Conservation (phyloP, 2,329 filamentous ascomycete species). For the Karstenula rhodostoma region DNA sequence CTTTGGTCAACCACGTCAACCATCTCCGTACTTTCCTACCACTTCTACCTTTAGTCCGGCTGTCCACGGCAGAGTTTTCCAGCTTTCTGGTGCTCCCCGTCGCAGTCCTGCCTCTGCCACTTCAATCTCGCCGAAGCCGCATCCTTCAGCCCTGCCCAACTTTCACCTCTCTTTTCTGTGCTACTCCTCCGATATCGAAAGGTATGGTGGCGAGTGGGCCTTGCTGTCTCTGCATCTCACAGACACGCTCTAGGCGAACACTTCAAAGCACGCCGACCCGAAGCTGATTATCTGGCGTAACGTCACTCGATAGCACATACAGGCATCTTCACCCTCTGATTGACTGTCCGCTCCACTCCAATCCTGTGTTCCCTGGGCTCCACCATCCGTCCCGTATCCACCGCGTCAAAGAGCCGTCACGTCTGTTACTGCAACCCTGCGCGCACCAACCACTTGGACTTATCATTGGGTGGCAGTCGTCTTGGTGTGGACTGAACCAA, state of each 20-base stretch:
- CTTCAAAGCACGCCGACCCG: slow-evolving; percentile 30
- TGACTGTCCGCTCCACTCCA: slow-evolving; percentile 20
- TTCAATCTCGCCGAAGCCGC: slow-evolving; percentile 14
- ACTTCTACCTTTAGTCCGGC: slow-evolving; percentile 4
- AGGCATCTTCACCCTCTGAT: slow-evolving; percentile 21
- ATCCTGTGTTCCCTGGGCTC: slow-evolving; percentile 22
- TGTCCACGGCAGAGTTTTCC: not conserved
- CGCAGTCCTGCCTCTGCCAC: slow-evolving; percentile 17
- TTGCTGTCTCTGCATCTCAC: slow-evolving; percentile 33
- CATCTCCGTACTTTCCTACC: not conserved
- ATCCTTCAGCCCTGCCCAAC: slow-evolving; percentile 19
- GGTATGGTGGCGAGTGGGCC: slow-evolving; percentile 39
- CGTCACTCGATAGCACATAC: slow-evolving; percentile 33
- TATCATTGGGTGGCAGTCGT: slow-evolving; percentile 26
- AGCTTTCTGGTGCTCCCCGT: not conserved
- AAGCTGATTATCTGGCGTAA: slow-evolving; percentile 40
- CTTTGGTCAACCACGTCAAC: not conserved
- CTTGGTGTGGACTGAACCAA: slow-evolving; percentile 21
- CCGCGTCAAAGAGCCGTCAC: slow-evolving; percentile 30
- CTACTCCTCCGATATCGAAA: slow-evolving; percentile 31
- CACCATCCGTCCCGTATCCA: slow-evolving; percentile 14
- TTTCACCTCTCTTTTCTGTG: slow-evolving; percentile 28
- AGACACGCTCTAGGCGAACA: slow-evolving; percentile 28
- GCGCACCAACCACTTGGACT: slow-evolving; percentile 28
- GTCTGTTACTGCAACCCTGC: slow-evolving; percentile 27